These are phyloP conservation scores for Pelargonium cotyledonis DNA, from an alignment of 441 rosid species.

Conservation along the genomic window DNA sequence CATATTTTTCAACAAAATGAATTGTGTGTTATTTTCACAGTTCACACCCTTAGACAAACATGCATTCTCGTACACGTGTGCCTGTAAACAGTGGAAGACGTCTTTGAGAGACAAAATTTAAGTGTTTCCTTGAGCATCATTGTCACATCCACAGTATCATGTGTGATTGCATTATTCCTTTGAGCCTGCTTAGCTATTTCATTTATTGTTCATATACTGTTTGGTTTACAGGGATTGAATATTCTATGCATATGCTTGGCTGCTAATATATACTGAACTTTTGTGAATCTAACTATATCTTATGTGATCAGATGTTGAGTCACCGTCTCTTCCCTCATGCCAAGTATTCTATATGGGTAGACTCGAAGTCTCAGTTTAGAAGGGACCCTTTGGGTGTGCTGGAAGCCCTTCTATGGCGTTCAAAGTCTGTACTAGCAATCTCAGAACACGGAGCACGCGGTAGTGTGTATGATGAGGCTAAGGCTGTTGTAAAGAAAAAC, in stretches of 20 bases:
- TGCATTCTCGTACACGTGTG: too few relatives aligned
- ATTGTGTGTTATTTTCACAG: too few relatives aligned
- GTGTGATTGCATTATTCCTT: not conserved
- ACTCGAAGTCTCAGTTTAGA: conserved; percentile 94
- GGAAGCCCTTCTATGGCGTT: conserved; percentile 89
- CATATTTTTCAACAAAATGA: too few relatives aligned
- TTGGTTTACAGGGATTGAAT: not conserved
- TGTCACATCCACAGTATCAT: too few relatives aligned
- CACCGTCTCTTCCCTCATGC: conserved; percentile 88
- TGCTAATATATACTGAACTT: conserved; percentile 3
- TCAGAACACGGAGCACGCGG: conserved; percentile 98
- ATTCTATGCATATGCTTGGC: not conserved
- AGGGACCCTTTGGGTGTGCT: conserved; percentile 91
- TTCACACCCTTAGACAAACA: too few relatives aligned
- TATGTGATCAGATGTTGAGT: conserved; percentile 62
- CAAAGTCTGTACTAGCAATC: conserved; percentile 79
- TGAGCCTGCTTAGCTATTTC: not conserved
- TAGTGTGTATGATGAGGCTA: conserved; percentile 90
- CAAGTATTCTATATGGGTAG: conserved; percentile 91
- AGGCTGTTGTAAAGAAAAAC: conserved; percentile 81
- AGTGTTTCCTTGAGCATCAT: too few relatives aligned
- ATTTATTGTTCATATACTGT: not conserved
- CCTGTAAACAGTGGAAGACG: too few relatives aligned
- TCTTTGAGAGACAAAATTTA: too few relatives aligned
- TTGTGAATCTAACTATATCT: conserved; percentile 14